Evolutionary conservation across 2,329 filamentous ascomycete genomes (phyloP), one percentile per base, ranked within the genome.

Genomic region (Claviceps sp.): DNA sequence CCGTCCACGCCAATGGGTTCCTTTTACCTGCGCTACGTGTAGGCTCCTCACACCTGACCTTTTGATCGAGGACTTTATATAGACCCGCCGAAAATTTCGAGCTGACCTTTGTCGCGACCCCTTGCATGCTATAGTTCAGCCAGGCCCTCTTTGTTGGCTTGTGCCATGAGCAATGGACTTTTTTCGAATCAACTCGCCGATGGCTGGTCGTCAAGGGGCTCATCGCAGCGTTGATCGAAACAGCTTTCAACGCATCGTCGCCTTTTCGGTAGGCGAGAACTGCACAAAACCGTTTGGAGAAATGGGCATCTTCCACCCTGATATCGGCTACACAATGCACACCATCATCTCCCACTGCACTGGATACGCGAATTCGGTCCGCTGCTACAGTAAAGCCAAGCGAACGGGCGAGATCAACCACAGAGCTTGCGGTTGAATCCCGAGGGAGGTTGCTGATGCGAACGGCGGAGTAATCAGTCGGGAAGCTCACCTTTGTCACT

Each of bases 151-250:
- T 59, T 9, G 43, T 57, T 16, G 67, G 55, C 20, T 63, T 63
- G 52, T 69, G 63, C 68, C 68, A 71, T 9, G 66, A 70, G 34
- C 60, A 61, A 36, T 62, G 57, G 1, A 71, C 59, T 42, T 65
- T 64, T 48, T 59, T 65, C 43, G 60, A 63, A 20, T 70, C 66
- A 0, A 69, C 62, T 0, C 61, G 61, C 3, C 61, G 59, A n/a
- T 60, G 55, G 40, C 54, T 62, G 3, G 61, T 60, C 1, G 56
- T 60, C 0, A 49, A 49, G 5, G 60, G 57, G 30, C 30, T 11
- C 50, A 64, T 58, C 0, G 22, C 38, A 8, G 38, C 38, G 11
- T 40, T 61, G 56, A 57, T 49, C 4, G 18, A 54, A 26, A 34
- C 41, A 14, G 38, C 48, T 14, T 5, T 14, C 22, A 40, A 34